Base-by-base conservation (phyloP, 1,284 basidiomycete genomes). In the Leccinum pachyderme region DNA sequence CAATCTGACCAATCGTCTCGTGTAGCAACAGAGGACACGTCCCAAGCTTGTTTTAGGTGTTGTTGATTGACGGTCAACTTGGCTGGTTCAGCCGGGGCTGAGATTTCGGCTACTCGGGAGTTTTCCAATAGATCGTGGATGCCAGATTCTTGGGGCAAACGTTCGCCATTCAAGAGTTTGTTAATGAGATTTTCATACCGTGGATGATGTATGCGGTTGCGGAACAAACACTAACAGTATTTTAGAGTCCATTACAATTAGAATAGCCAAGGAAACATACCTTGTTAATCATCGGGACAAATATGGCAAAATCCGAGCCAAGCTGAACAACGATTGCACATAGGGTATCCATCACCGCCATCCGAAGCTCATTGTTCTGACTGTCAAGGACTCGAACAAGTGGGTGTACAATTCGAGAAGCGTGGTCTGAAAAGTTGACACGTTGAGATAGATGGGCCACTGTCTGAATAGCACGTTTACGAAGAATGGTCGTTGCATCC, bases 341-440 rank as follows among this genome's bases (percentile, higher is more conserved):
- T 2, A 99, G 77, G 1, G 95, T 93, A 63, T 98, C 95, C 88
- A 99, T 89, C 7, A 95, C 92, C 0, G 92, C 86, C 70, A 82
- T 82, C 31, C 93, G 82, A 47, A 99, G 77, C 58, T 99, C 96
- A 53, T 91, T 91, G 60, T 82, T 88, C 5, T 82, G 77, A n/a
- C 79, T 80, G 43, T 88, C 86, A 52, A 99, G 77, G 4, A 98
- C 91, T 46, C 97, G 84, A 39, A 95, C 89, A 13, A 99, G 80
- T 2, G 97, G 96, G 67, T 98, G 97, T 25, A 99, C 93, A 65
- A 99, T 98, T 47, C 96, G 84, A 18, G 95, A 97, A 7, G 96
- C 95, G 66, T 99, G 95, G 68, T 99, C 97, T n/a, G 93, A 95
- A 69, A 99, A 98, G 74, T 99, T 98, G 65, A 99, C 94, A 60